Evolutionary conservation across 495 filamentous ascomycete species (phyloP).

Genomic region (Aspergillus homomorphus): DNA sequence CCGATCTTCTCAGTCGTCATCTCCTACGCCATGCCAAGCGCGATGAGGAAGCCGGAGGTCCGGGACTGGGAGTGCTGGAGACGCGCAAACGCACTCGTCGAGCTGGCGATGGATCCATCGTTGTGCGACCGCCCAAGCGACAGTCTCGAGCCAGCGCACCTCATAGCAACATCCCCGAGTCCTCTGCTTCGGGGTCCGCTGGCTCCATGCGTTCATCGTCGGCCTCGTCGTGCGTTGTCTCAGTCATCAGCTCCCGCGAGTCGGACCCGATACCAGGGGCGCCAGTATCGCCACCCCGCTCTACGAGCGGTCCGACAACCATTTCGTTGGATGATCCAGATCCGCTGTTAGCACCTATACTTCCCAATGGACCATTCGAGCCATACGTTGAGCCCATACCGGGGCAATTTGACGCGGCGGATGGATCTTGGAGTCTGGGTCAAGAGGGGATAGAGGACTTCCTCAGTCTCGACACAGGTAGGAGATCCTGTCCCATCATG

Average conservation of each 20-base stretch:
- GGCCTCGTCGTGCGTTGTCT: slow-evolving; percentile 13
- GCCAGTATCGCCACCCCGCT: slow-evolving; percentile 32
- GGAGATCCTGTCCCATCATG: not conserved
- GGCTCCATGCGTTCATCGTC: not conserved
- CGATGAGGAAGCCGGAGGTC: slow-evolving; percentile 58
- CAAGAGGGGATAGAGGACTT: slow-evolving; percentile 23
- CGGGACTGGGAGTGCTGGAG: slow-evolving; percentile 54
- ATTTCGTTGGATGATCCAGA: slow-evolving; percentile 31
- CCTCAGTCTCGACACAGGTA: slow-evolving; percentile 35
- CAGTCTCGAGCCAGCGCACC: slow-evolving; percentile 9
- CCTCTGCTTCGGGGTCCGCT: not conserved
- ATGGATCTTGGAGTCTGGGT: slow-evolving; percentile 31
- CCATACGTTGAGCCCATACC: slow-evolving; percentile 35
- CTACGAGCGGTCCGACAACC: slow-evolving; percentile 26
- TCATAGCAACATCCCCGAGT: not conserved
- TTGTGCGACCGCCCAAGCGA: slow-evolving; percentile 37
- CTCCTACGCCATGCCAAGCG: slow-evolving; percentile 58
- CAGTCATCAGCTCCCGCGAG: slow-evolving; percentile 20
- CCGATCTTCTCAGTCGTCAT: slow-evolving; percentile 58
- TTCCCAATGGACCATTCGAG: slow-evolving; percentile 34
- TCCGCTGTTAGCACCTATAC: slow-evolving; percentile 33
- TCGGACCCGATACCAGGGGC: slow-evolving; percentile 18
- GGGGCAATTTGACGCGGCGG: slow-evolving; percentile 38
- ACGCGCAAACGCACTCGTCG: slow-evolving; percentile 59
- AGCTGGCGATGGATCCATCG: slow-evolving; percentile 53